Evolutionary conservation across 805 yeast species (phyloP).

Genomic region (Saturnispora silvae): DNA sequence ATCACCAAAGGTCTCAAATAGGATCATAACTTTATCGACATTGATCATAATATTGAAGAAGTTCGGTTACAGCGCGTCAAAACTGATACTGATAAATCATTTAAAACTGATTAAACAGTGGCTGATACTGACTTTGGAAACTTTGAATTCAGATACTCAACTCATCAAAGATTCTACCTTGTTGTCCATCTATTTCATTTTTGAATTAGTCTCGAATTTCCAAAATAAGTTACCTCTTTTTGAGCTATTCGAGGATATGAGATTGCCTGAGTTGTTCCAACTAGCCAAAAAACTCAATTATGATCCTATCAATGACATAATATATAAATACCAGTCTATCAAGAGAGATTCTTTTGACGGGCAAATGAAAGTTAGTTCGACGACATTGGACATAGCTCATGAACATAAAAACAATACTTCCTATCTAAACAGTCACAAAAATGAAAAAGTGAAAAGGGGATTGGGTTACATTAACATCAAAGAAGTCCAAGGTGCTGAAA

Average conservation of each 20-base stretch:
- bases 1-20: constrained; percentile 64
- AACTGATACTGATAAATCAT: not conserved
- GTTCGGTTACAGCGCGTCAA: constrained; percentile 1
- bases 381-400: no score
- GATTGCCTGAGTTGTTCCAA: constrained; percentile 41
- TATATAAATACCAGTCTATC: constrained; percentile 40
- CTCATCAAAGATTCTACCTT: constrained; percentile 48
- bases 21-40: constrained; percentile 73
- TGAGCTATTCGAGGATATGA: constrained; percentile 46
- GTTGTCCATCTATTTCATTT: constrained; percentile 59
- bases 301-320: constrained; percentile 54
- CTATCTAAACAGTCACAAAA: no score
- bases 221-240: constrained; percentile 43
- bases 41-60: constrained; percentile 34
- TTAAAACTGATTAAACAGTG: constrained; percentile 2
- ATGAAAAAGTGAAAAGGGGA: constrained; percentile 3
- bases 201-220: constrained; percentile 45
- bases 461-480: not conserved
- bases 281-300: constrained; percentile 42
- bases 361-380: no score
- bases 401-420: no score
- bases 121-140: not conserved
- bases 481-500: not conserved
- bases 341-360: no score
- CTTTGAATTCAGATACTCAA: constrained; percentile 8